Evolutionary conservation across 768 basidiomycete genomes (phyloP).

Genomic region (Suillus subalutaceus): DNA sequence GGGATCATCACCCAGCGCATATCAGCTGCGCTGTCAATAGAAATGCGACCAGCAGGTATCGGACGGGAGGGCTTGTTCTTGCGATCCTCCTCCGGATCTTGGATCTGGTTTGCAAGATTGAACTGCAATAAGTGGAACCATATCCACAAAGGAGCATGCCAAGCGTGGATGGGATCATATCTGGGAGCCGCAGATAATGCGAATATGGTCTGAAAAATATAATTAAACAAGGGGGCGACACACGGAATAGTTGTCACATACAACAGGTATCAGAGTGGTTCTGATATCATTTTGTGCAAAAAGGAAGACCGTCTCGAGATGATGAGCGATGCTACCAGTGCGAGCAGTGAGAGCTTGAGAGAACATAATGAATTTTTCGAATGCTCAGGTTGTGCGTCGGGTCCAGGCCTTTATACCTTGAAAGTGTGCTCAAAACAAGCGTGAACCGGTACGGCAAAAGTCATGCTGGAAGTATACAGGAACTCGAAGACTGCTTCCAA

Average conservation of each 20-base stretch:
- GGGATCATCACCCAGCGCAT: conserved; percentile 38
- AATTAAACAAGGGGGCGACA: not conserved
- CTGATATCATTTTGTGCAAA: conserved; percentile 25
- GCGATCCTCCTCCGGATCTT: conserved; percentile 41
- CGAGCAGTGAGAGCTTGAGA: not conserved
- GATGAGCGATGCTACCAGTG: conserved; percentile 10
- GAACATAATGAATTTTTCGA: not conserved
- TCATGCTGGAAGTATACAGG: not conserved
- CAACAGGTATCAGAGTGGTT: conserved; percentile 22
- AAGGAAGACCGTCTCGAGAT: conserved; percentile 25
- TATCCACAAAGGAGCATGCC: conserved; percentile 39
- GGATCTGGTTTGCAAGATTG: conserved; percentile 42
- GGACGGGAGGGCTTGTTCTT: conserved; percentile 46
- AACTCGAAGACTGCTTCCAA: no score
- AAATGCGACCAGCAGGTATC: conserved; percentile 43
- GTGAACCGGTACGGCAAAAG: not conserved
- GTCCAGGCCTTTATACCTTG: not conserved
- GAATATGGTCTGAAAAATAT: conserved; percentile 32
- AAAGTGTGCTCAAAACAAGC: not conserved
- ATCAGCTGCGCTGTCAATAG: conserved; percentile 30
- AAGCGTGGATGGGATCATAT: not conserved
- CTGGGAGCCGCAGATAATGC: conserved; percentile 28
- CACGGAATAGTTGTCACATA: conserved; percentile 5
- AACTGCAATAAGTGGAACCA: conserved; percentile 46
- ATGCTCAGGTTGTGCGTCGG: no score